Percentiles rank a stretch among this genome's conserved stretches.
Evolutionary conservation across 1,284 basidiomycete species (phyloP).

Genomic region (Afroboletus lepidellus): DNA sequence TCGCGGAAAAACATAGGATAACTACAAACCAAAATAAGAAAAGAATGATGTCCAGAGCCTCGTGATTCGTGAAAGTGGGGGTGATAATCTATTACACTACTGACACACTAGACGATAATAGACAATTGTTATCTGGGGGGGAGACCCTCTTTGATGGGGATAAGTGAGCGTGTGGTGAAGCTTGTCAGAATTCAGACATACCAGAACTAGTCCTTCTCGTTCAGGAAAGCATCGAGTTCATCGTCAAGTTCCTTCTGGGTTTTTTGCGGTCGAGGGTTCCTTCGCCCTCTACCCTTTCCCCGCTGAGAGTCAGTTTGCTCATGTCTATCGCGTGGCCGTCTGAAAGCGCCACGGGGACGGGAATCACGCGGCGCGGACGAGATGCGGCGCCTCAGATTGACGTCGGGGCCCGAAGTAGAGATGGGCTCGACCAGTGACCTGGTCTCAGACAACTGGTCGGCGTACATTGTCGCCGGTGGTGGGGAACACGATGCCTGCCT

Average conservation of each 20-base stretch:
- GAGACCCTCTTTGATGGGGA: background rate
- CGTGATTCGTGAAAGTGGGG: constrained; percentile 11
- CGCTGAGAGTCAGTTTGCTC: constrained; percentile 23
- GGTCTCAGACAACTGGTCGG: constrained; percentile 55
- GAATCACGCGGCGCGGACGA: constrained; percentile 42
- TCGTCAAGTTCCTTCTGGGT: constrained; percentile 74
- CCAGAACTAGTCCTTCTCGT: constrained; percentile 36
- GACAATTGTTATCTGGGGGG: background rate
- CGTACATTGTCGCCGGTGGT: constrained; percentile 63
- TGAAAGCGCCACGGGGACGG: background rate
- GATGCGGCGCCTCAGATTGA: constrained; percentile 44
- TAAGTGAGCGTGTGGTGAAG: constrained; percentile 9
- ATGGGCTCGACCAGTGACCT: constrained; percentile 57
- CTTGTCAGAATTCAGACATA: constrained; percentile 7
- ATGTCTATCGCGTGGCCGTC: constrained; percentile 20
- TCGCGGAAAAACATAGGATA: too few relatives aligned
- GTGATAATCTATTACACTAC: constrained; percentile 5
- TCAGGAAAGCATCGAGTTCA: constrained; percentile 73
- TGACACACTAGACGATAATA: constrained; percentile 5
- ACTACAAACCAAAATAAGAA: background rate
- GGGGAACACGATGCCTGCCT: constrained; percentile 33
- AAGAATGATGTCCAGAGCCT: background rate
- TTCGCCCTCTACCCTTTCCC: constrained; percentile 29
- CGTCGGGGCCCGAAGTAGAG: constrained; percentile 41
- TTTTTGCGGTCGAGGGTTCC: constrained; percentile 45